phyloP scores from a whole-genome alignment of 371 early-diverging fungal species.

The Batkoa obscura region DNA sequence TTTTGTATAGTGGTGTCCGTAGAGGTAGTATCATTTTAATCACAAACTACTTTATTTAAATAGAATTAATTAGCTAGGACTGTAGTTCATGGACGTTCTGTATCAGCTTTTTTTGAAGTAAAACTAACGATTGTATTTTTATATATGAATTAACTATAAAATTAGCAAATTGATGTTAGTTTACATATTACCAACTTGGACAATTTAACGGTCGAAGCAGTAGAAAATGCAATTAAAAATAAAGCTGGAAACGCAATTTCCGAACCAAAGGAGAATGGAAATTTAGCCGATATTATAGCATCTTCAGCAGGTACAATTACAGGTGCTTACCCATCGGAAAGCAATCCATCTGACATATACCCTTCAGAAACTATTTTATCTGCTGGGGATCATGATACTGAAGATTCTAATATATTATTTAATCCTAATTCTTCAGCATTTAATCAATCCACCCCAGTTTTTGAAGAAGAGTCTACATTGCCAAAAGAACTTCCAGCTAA shows the following conservation, averaged over 20 bases:
- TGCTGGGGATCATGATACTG: background rate
- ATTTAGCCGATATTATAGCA: no score
- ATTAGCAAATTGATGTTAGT: no score
- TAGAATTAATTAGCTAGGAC: slow-evolving; percentile 26
- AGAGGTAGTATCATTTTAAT: slow-evolving; percentile 19
- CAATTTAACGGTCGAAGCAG: no score
- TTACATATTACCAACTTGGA: no score
- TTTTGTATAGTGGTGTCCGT: slow-evolving; percentile 28
- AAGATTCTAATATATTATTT: background rate
- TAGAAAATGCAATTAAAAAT: no score
- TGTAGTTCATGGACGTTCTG: slow-evolving; percentile 45
- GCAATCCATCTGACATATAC: no score
- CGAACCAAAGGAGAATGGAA: no score
- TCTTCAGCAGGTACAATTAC: no score
- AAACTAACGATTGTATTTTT: slow-evolving; percentile 7
- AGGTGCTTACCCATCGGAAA: no score
- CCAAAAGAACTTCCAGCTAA: slow-evolving; percentile 6
- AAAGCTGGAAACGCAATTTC: no score
- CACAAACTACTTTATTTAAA: background rate
- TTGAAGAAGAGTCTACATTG: background rate
- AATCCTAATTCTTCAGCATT: background rate
- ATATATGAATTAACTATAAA: no score
- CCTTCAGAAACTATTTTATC: background rate
- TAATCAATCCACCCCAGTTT: background rate
- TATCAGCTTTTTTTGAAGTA: slow-evolving; percentile 30